Base-by-base conservation (phyloP, 139 green algal genomes). In the Micractinium sp. region DNA sequence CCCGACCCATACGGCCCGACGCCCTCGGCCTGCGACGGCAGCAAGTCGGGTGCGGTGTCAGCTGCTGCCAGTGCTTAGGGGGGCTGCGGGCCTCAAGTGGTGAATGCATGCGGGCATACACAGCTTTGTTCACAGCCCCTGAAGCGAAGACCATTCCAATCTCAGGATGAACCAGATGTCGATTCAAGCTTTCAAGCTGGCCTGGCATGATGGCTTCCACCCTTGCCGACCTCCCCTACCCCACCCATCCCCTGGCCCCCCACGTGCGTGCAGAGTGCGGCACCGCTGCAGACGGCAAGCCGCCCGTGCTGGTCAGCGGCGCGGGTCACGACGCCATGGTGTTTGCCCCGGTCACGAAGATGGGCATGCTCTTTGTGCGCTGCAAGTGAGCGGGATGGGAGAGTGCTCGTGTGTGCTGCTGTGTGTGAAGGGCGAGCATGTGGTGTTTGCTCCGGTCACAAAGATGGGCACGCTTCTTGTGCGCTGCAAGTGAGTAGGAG, bases 361-460 rank as follows among this genome's bases (percentile, higher is more conserved):
- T 97, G 79, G 94, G 85, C 67, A 99, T 99, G 97, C 82, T 99
- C 82, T 99, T 99, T 91, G 97, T 99, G 89, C 91, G 97, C 4
- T 91, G 86, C 75, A 85, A 27, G 86, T 89, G 71, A 47, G 84
- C 35, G 7, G 81, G n/a, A 35, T 31, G 81, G 31, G 16, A 75
- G 12, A 41, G n/a, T 16, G 75, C n/a, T 25, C 29, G 67, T 29
- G 67, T 35, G 67, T 29, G 36, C 78, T 83, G 78, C 39, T 80
- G 31, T 3, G 16, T 80, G 74, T 12, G 74, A 80, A 80, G 33
- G 9, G 3, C 18, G 36, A 16, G 29, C 47, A 56, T 56, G 47
- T 98, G 92, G 96, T 95, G 29, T 94, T 99, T 77, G 94, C 95
- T 1, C 91, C 96, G 14, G 66, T 96, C 0, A 94, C 94, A 33